A percentile compares a stretch with the other conserved stretches of the same genome.
Evolutionary conservation across 495 filamentous ascomycete genomes (phyloP).

Genomic region (Penicillium riverlandense): DNA sequence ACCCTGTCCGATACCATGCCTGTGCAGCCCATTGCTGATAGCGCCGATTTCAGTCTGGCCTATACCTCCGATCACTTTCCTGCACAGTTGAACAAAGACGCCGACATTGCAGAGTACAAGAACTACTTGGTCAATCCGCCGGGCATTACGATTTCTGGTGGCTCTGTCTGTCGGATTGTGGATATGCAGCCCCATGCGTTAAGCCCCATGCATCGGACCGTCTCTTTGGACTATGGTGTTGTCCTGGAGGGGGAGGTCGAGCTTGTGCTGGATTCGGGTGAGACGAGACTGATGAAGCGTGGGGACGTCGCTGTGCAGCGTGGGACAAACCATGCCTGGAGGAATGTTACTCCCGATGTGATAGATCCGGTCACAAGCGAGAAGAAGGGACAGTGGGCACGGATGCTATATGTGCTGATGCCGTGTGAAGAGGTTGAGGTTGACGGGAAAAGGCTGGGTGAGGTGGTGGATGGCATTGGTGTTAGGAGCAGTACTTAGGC

Average conservation of each 20-base stretch:
- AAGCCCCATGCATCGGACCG: slow-evolving; percentile 65
- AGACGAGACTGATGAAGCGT: slow-evolving; percentile 55
- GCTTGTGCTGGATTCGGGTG: slow-evolving; percentile 63
- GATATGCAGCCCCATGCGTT: slow-evolving; percentile 56
- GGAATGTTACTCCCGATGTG: slow-evolving; percentile 28
- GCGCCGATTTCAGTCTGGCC: slow-evolving; percentile 24
- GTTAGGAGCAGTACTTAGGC: slow-evolving; percentile 19
- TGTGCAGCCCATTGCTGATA: slow-evolving; percentile 14
- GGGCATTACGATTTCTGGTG: slow-evolving; percentile 44
- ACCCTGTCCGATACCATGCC: slow-evolving; percentile 16
- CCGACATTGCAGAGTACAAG: slow-evolving; percentile 34
- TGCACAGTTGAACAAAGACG: slow-evolving; percentile 39
- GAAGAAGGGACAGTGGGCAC: slow-evolving; percentile 29
- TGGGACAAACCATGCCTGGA: slow-evolving; percentile 42
- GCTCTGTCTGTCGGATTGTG: slow-evolving; percentile 45
- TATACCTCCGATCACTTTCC: slow-evolving; percentile 50
- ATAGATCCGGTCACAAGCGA: slow-evolving; percentile 7
- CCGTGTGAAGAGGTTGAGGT: slow-evolving; percentile 32
- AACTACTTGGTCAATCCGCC: slow-evolving; percentile 30
- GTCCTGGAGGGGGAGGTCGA: slow-evolving; percentile 71
- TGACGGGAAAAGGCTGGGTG: slow-evolving; percentile 29
- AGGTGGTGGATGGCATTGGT: slow-evolving; percentile 39
- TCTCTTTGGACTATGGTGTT: slow-evolving; percentile 67
- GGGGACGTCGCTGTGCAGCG: slow-evolving; percentile 66
- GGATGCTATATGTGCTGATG: slow-evolving; percentile 52